phyloP scores from a whole-genome alignment of 805 yeast species.

The Metschnikowia reukaufii region DNA sequence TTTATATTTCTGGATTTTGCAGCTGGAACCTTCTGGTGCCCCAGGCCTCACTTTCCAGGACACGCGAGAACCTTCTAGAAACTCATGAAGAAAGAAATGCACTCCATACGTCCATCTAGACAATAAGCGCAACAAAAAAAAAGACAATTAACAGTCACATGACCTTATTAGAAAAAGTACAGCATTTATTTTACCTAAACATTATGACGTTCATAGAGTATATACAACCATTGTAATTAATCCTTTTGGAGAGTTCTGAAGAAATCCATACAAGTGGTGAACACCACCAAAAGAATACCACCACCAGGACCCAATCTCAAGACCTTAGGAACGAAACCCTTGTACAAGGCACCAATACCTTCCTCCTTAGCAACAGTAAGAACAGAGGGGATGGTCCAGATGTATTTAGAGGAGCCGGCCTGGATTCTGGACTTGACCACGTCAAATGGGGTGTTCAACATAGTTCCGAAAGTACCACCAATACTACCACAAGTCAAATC shows the following conservation, averaged over 20 bases:
- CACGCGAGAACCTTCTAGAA: background rate
- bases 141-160: background rate
- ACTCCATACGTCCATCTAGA: background rate
- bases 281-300: constrained; percentile 96
- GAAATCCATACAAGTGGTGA: constrained; percentile 91
- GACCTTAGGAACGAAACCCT: constrained; percentile 96
- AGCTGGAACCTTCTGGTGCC: background rate
- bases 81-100: background rate
- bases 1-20: background rate
- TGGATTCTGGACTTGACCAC: constrained; percentile 97
- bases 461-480: constrained; percentile 97
- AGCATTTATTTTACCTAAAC: background rate
- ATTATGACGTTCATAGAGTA: background rate
- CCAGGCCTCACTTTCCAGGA: background rate
- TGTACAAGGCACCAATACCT: constrained; percentile 87
- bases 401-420: constrained; percentile 84
- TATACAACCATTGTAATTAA: background rate
- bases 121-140: background rate
- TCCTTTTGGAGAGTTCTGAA: constrained; percentile 58
- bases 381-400: constrained; percentile 87
- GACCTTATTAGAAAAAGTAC: background rate
- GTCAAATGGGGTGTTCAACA: constrained; percentile 94
- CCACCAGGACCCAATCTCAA: constrained; percentile 99
- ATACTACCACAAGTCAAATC: constrained; percentile 90
- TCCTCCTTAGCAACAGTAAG: constrained; percentile 79